phyloP scores from a whole-genome alignment of 2,329 filamentous ascomycete genomes.

The Venturia carpophila region DNA sequence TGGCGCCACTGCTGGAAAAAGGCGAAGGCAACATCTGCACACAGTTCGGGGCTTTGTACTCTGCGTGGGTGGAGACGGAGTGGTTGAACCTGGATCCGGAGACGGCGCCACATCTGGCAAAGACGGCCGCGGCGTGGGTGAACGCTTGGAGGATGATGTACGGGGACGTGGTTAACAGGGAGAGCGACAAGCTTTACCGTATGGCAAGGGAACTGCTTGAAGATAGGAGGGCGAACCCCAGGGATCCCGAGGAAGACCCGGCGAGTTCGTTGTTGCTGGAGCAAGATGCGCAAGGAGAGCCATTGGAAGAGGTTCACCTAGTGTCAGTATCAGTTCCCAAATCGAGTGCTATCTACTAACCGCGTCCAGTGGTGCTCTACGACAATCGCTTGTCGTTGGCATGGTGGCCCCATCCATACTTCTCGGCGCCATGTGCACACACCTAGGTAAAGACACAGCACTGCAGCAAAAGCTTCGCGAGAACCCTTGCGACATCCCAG shows the following conservation, averaged over 20 bases:
- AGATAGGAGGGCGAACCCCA: slow-evolving; percentile 16
- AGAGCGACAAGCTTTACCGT: slow-evolving; percentile 20
- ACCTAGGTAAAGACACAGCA: slow-evolving; percentile 19
- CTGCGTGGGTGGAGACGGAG: slow-evolving; percentile 21
- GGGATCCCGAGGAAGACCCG: slow-evolving; percentile 21
- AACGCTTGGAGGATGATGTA: slow-evolving; percentile 21
- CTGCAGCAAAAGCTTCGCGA: slow-evolving; percentile 19
- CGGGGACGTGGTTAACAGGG: slow-evolving; percentile 19
- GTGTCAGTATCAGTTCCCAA: neutral
- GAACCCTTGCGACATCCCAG: slow-evolving; percentile 13
- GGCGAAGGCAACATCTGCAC: slow-evolving; percentile 20
- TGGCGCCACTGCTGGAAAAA: slow-evolving; percentile 12
- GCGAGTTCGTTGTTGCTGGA: slow-evolving; percentile 20
- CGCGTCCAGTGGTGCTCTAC: slow-evolving; percentile 8
- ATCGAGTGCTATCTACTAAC: neutral
- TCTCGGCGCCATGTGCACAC: slow-evolving; percentile 19
- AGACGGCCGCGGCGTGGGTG: slow-evolving; percentile 20
- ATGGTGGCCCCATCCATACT: slow-evolving; percentile 22
- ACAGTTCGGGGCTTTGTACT: slow-evolving; percentile 20
- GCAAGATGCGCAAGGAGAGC: slow-evolving; percentile 16
- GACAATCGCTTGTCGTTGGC: slow-evolving; percentile 21
- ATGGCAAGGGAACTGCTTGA: slow-evolving; percentile 20
- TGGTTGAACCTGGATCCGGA: slow-evolving; percentile 21
- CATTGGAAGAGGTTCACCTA: slow-evolving; percentile 18
- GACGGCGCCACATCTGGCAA: slow-evolving; percentile 19